Evolutionary conservation across 768 basidiomycete species (phyloP), one percentile per base, ranked within the genome.

Genomic region (Termitomyces heimii): DNA sequence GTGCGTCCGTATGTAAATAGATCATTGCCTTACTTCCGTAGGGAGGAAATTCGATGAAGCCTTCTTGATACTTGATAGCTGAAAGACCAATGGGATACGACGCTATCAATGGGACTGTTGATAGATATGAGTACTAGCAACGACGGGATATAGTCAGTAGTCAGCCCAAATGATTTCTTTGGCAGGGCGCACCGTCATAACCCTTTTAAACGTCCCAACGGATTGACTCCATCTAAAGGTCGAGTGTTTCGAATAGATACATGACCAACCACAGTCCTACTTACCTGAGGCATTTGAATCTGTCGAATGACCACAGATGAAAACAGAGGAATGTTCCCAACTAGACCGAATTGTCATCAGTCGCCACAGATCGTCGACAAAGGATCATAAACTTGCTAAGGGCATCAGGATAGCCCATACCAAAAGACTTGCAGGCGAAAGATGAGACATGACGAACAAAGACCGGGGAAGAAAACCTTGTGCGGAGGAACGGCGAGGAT

Each of bases 291-390:
- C 88, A 91, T 63, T 77, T 81, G 75, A 92, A 92, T 55, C 80
- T 78, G 67, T 92, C 90, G 65, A 87, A 92, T 3, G 85, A 84
- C 85, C 87, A 92, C 53, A 92, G 70, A 65, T 92, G 89, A 65
- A 81, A 85, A 2, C 89, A 18, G 5, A 91, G 74, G 66, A 91
- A 91, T 2, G 62, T 62, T 1, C 78, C 81, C 5, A 88, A 71
- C 88, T 90, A 48, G 10, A 5, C 35, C 9, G 9, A 7, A 8
- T 40, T 8, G 26, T 24, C 29, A 46, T 31, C 22, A 46, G 4
- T 10, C 16, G 20, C 31, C 44, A 42, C 16, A 10, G 12, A n/a
- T 26, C 26, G 13, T 26, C 16, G 34, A 50, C 18, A 12, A 55
- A 46, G 1, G 10, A 16, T 39, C 2, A 29, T 16, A 35, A 0